Evolutionary conservation across 73 alveolate genomes (phyloP).

Genomic region (Paramecium caudatum): DNA sequence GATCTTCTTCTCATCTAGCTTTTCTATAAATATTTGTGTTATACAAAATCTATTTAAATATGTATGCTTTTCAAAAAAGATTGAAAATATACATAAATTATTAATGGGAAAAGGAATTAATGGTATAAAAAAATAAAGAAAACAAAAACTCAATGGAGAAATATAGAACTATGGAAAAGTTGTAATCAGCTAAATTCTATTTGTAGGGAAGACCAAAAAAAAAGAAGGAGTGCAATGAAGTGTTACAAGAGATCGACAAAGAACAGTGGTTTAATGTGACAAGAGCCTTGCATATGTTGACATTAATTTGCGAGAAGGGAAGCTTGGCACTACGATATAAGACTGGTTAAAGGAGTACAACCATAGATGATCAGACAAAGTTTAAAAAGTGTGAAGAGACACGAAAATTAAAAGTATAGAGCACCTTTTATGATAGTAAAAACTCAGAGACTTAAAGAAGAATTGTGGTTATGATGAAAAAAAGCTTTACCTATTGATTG

Average conservation of each 20-base stretch:
- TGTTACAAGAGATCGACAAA: background rate
- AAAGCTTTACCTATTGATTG: background rate
- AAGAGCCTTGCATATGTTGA: background rate
- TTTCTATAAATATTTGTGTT: no score
- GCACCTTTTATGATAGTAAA: background rate
- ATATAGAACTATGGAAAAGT: slow-evolving; percentile 47
- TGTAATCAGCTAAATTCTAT: background rate
- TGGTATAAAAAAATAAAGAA: slow-evolving; percentile 28
- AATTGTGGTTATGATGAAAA: slow-evolving; percentile 41
- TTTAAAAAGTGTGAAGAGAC: slow-evolving; percentile 30
- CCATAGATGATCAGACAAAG: slow-evolving; percentile 35
- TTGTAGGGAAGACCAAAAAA: slow-evolving; percentile 46
- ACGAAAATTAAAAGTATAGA: slow-evolving; percentile 31
- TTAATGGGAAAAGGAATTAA: slow-evolving; percentile 31
- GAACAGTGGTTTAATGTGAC: slow-evolving; percentile 11
- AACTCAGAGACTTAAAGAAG: slow-evolving; percentile 44
- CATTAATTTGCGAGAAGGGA: slow-evolving; percentile 56
- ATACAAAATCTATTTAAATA: no score
- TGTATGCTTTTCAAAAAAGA: no score
- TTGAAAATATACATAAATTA: no score
- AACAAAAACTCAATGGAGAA: background rate
- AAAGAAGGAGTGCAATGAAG: slow-evolving; percentile 26
- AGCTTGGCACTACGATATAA: slow-evolving; percentile 47
- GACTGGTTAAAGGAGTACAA: slow-evolving; percentile 43
- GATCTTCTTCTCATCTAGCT: background rate